phyloP scores from a whole-genome alignment of 768 basidiomycete species.

The Boletus rubroflammeus region DNA sequence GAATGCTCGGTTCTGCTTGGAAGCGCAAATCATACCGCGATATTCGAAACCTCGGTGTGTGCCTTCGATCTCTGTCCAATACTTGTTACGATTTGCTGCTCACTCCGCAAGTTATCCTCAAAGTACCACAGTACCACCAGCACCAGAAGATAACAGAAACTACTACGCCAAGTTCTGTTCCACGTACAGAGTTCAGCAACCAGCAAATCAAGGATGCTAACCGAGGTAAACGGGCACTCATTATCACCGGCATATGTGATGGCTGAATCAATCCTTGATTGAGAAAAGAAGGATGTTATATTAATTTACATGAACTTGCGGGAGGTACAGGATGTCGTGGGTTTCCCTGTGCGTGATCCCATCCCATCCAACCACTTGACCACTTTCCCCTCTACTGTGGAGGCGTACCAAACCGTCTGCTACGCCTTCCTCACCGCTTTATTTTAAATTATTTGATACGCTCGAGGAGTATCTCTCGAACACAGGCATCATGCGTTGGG shows the following conservation, averaged over 20 bases:
- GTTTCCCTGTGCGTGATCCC: background rate
- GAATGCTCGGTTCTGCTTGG: background rate
- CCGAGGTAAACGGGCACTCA: background rate
- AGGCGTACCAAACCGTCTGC: background rate
- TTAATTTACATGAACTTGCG: background rate
- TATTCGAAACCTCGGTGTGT: conserved; percentile 3
- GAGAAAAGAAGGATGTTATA: background rate
- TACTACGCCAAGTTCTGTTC: conserved; percentile 1
- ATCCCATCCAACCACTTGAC: background rate
- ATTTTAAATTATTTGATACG: background rate
- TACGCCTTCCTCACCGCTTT: conserved; percentile 7
- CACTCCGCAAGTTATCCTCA: background rate
- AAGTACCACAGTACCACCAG: background rate
- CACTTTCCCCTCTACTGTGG: background rate
- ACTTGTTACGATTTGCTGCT: background rate
- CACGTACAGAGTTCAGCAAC: conserved; percentile 2
- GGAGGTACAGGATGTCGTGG: background rate
- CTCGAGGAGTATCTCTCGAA: background rate
- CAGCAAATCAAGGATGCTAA: background rate
- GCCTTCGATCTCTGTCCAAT: background rate
- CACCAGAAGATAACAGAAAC: too few species aligned
- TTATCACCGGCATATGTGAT: background rate
- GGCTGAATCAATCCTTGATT: background rate
- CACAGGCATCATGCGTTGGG: background rate
- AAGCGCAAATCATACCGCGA: background rate